Base-by-base conservation (phyloP, 148 eudicot genomes). In the Beta vulgaris region DNA sequence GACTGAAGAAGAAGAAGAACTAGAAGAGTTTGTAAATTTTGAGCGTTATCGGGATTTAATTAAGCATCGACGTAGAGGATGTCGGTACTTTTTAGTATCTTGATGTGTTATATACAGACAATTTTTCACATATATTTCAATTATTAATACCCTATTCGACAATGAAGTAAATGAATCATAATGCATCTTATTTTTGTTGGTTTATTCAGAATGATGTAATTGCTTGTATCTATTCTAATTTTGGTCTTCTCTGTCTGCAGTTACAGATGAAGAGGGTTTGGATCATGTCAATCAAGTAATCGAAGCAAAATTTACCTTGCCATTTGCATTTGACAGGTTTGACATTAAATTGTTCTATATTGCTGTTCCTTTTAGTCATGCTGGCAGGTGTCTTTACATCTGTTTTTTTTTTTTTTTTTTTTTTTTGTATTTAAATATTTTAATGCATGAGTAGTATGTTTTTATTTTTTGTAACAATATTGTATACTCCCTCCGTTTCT, bases 31-130 rank as follows among this genome's bases (percentile, higher is more conserved):
- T 89, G 99, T 95, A 86, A 95, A 88, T 91, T 95, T 95, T 95
- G 97, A 95, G 98, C 99, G 99, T 89, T 95, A 92, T 84, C 97
- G 97, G 94, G 99, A 95, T 92, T 95, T 95, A 92, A 92, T 95
- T 90, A 95, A 95, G 91, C 99, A 92, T 89, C 97, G 93, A 74
- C 99, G 99, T 85, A 95, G 99, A 95, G 99, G 99, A 95, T 95
- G 99, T 95, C 99, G 97, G 99, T 95, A 95, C 98, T 95, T 92
- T 87, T 89, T 91, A 70, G 76, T 79, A 59, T 87, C 84, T 81
- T 69, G 81, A 76, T 77, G 75, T 83, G 84, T 79, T 68, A 69
- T 87, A 76, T 46, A 73, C 78, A 46, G 29, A 43, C 43, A 37
- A 8, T 34, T 79, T 65, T 80, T 77, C 70, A 77, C 76, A 62